Percentiles rank a stretch among this genome's conserved stretches.
These are phyloP conservation scores for Dentipellis sp. DNA, from an alignment of 768 basidiomycete genomes.

Conservation along the genomic window DNA sequence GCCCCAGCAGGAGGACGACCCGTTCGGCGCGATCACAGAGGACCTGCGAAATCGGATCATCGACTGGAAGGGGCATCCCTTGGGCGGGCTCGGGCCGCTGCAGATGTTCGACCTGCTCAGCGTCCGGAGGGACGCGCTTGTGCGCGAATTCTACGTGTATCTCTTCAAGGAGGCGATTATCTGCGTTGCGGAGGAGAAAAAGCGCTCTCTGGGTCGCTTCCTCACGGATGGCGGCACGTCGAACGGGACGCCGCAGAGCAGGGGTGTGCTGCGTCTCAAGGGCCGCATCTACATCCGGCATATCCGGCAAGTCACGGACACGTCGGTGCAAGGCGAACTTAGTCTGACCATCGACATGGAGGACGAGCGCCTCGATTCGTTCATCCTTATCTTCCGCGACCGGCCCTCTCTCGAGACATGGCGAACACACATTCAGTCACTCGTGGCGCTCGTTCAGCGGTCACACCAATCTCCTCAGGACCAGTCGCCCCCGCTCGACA, in stretches of 20 bases:
- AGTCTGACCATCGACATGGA: slow-evolving; percentile 98
- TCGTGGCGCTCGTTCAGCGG: slow-evolving; percentile 64
- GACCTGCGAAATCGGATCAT: slow-evolving; percentile 86
- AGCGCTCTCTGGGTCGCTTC: slow-evolving; percentile 67
- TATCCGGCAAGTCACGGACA: slow-evolving; percentile 82
- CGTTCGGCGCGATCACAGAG: slow-evolving; percentile 77
- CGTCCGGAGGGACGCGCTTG: slow-evolving; percentile 81
- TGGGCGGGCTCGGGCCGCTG: slow-evolving; percentile 80
- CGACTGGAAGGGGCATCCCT: slow-evolving; percentile 93
- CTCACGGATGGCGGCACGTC: slow-evolving; percentile 45
- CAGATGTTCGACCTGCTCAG: slow-evolving; percentile 90
- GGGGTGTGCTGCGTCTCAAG: slow-evolving; percentile 81
- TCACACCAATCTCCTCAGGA: slow-evolving; percentile 32
- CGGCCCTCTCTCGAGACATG: slow-evolving; percentile 83
- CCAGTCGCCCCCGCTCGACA: slow-evolving; percentile 20
- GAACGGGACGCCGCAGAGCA: slow-evolving; percentile 18
- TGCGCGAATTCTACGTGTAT: slow-evolving; percentile 93
- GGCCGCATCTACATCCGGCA: slow-evolving; percentile 94
- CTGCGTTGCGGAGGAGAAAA: slow-evolving; percentile 90
- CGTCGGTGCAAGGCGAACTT: slow-evolving; percentile 70
- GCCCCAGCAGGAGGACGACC: slow-evolving; percentile 40
- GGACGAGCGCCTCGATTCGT: slow-evolving; percentile 86
- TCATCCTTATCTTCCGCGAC: slow-evolving; percentile 94
- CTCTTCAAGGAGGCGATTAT: slow-evolving; percentile 97
- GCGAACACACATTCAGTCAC: slow-evolving; percentile 72